Percentiles rank a stretch among this genome's conserved stretches.
These are phyloP conservation scores for Saprolegnia parasitica DNA, from an alignment of 352 stramenopile genomes.

Conservation along the genomic window DNA sequence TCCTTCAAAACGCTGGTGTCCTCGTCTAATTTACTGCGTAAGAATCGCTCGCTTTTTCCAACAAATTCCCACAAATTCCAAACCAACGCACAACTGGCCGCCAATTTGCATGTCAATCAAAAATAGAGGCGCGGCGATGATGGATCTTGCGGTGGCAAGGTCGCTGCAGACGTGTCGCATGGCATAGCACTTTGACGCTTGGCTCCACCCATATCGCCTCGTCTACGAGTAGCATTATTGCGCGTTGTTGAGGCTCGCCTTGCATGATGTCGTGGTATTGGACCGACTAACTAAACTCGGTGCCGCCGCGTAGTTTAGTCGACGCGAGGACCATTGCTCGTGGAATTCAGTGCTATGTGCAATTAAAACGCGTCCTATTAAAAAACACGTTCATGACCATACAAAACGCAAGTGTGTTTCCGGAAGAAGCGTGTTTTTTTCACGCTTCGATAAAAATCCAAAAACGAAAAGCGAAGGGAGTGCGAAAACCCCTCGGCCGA, in stretches of 20 bases:
- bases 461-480: conserved; percentile 4
- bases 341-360: background rate
- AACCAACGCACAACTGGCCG: background rate
- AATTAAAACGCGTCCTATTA: too few relatives aligned
- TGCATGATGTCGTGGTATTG: too few relatives aligned
- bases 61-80: background rate
- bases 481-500: background rate
- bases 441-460: background rate
- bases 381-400: background rate
- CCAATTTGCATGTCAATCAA: too few relatives aligned
- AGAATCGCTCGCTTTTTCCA: background rate
- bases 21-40: conserved; percentile 30
- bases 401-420: background rate
- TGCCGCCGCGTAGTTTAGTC: too few relatives aligned
- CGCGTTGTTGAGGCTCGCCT: too few relatives aligned
- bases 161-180: too few relatives aligned
- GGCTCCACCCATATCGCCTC: too few relatives aligned
- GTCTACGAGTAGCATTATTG: too few relatives aligned
- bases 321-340: background rate
- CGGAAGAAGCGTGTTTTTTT: background rate
- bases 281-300: too few relatives aligned
- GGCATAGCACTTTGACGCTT: too few relatives aligned
- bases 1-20: conserved; percentile 63
- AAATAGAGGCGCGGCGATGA: too few relatives aligned
- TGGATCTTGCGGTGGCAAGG: too few relatives aligned